A percentile compares a stretch with the other conserved stretches of the same genome.
Conservation (phyloP, 2,329 filamentous ascomycete species). For the Aspergillus japonicus region DNA sequence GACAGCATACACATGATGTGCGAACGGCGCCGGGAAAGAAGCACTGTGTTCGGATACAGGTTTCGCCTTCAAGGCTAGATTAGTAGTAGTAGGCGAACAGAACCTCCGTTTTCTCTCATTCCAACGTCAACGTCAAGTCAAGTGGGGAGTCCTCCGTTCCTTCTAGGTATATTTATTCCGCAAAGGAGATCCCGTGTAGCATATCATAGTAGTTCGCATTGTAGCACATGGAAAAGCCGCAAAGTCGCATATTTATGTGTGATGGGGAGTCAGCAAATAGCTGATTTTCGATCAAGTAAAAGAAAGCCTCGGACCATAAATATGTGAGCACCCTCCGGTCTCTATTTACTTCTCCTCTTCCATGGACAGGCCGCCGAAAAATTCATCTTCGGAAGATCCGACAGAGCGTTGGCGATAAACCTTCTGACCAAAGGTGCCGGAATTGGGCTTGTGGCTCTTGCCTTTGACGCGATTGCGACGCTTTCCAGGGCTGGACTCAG, state of each 20-base stretch:
- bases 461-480: slow-evolving; percentile 11
- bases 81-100: neutral
- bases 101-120: neutral
- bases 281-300: neutral
- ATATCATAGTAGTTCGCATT: neutral
- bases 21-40: neutral
- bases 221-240: neutral
- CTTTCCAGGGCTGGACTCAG: slow-evolving; percentile 18
- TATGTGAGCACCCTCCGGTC: neutral
- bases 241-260: neutral
- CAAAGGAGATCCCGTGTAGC: neutral
- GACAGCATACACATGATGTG: neutral
- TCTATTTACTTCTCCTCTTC: slow-evolving; percentile 2
- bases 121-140: neutral
- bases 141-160: neutral
- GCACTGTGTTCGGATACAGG: neutral
- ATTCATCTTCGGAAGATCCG: slow-evolving; percentile 18
- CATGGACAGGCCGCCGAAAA: slow-evolving; percentile 12
- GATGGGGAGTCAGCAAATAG: neutral
- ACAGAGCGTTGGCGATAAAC: slow-evolving; percentile 11
- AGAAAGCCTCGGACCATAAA: neutral
- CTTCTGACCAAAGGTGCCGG: slow-evolving; percentile 18
- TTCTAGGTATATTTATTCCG: slow-evolving; percentile 1
- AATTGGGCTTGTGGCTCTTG: slow-evolving; percentile 8
- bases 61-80: neutral